Percentiles rank a stretch among this genome's conserved stretches.
phyloP scores from a whole-genome alignment of 306 rosid species.

The Notholithocarpus densiflorus region DNA sequence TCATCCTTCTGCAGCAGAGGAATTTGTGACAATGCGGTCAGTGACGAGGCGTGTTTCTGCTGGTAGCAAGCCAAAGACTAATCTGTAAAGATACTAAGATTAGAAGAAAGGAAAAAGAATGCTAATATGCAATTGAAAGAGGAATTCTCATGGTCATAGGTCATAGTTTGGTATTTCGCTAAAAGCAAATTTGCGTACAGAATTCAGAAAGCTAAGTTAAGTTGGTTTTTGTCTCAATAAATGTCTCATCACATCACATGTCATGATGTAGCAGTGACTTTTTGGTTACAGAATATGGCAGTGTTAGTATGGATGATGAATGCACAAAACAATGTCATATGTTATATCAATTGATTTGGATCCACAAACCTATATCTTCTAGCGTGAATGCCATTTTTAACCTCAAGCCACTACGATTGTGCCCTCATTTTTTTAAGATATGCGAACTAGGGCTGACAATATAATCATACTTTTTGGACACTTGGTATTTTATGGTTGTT shows the following conservation, averaged over 20 bases:
- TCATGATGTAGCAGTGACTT: not conserved
- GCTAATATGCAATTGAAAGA: not conserved
- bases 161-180: not conserved
- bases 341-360: not conserved
- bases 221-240: not conserved
- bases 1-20: constrained; percentile 95
- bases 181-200: not conserved
- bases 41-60: constrained; percentile 60
- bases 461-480: not conserved
- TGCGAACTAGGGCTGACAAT: not conserved
- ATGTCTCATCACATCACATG: too few species aligned
- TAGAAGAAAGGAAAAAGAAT: not conserved
- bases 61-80: constrained; percentile 55
- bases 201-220: not conserved
- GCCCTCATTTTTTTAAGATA: not conserved
- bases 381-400: not conserved
- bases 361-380: not conserved
- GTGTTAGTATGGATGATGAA: not conserved
- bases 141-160: not conserved
- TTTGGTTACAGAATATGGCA: not conserved
- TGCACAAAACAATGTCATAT: not conserved
- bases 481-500: not conserved
- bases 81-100: constrained; percentile 22
- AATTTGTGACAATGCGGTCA: constrained; percentile 92
- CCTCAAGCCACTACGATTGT: not conserved